Percentiles rank a stretch among this genome's conserved stretches.
Conservation (phyloP, 345 rosid genomes). For the Lagerstroemia speciosa region DNA sequence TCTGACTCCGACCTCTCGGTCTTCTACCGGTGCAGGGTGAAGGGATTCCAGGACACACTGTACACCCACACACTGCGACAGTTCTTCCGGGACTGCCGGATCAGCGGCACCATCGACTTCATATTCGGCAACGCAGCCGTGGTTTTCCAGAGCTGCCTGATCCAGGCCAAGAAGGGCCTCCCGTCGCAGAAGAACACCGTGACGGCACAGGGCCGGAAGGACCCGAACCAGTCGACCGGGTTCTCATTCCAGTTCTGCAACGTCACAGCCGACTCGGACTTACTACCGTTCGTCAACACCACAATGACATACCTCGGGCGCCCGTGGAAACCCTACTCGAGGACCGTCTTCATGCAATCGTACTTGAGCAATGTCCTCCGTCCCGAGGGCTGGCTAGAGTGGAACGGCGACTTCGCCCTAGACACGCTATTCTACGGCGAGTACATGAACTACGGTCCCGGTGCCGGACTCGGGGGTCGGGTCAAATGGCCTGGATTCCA, state of each 20-base stretch:
- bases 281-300: slow-evolving; percentile 30
- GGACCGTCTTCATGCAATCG: slow-evolving; percentile 70
- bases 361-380: slow-evolving; percentile 37
- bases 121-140: slow-evolving; percentile 72
- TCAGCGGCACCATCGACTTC: slow-evolving; percentile 81
- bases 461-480: slow-evolving; percentile 34
- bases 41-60: slow-evolving; percentile 80
- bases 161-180: slow-evolving; percentile 54
- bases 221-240: slow-evolving; percentile 57
- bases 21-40: slow-evolving; percentile 44
- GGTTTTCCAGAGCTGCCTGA: slow-evolving; percentile 69
- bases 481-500: slow-evolving; percentile 82
- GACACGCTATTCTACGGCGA: slow-evolving; percentile 63
- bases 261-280: slow-evolving; percentile 55
- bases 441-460: slow-evolving; percentile 61
- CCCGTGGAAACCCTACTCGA: slow-evolving; percentile 80
- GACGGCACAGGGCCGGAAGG: slow-evolving; percentile 80
- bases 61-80: slow-evolving; percentile 86
- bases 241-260: slow-evolving; percentile 81
- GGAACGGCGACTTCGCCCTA: slow-evolving; percentile 50
- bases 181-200: slow-evolving; percentile 64
- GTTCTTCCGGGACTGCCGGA: slow-evolving; percentile 70
- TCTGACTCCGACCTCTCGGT: slow-evolving; percentile 72
- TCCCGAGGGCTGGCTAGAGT: slow-evolving; percentile 79
- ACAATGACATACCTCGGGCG: slow-evolving; percentile 65